Evolutionary conservation across 192 early-diverging fungal genomes (phyloP).

Genomic region (Backusella psychrophila): DNA sequence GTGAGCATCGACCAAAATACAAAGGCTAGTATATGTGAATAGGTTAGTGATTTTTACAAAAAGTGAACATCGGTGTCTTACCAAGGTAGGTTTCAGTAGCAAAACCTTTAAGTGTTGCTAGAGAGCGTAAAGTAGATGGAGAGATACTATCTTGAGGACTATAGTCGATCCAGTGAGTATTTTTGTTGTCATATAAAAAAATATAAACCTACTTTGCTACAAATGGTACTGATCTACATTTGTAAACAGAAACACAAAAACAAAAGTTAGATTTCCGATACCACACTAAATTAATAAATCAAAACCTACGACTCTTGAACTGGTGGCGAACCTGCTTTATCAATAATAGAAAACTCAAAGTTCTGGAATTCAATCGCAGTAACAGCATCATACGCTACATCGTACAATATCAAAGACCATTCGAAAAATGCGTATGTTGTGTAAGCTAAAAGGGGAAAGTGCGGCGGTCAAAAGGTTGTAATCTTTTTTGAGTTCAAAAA

Average conservation of each 20-base stretch:
- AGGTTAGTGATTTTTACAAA: neutral
- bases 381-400: slow-evolving; percentile 74
- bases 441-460: slow-evolving; percentile 48
- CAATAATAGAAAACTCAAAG: slow-evolving; percentile 49
- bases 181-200: neutral
- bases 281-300: neutral
- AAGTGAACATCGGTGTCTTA: slow-evolving; percentile 24
- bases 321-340: slow-evolving; percentile 23
- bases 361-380: slow-evolving; percentile 64
- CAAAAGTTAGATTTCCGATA: neutral
- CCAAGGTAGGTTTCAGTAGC: slow-evolving; percentile 65
- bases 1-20: slow-evolving; percentile 84
- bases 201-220: neutral
- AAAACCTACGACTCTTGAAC: neutral
- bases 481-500: neutral
- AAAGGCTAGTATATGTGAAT: slow-evolving; percentile 48
- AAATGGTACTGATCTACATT: neutral
- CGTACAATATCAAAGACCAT: slow-evolving; percentile 79
- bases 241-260: slow-evolving; percentile 1
- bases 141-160: slow-evolving; percentile 26
- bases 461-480: neutral
- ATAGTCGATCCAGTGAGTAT: neutral
- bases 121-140: slow-evolving; percentile 6
- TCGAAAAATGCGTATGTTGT: slow-evolving; percentile 82
- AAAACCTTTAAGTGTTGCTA: slow-evolving; percentile 36